phyloP scores from a whole-genome alignment of 441 rosid genomes.

The Erodium texanum region DNA sequence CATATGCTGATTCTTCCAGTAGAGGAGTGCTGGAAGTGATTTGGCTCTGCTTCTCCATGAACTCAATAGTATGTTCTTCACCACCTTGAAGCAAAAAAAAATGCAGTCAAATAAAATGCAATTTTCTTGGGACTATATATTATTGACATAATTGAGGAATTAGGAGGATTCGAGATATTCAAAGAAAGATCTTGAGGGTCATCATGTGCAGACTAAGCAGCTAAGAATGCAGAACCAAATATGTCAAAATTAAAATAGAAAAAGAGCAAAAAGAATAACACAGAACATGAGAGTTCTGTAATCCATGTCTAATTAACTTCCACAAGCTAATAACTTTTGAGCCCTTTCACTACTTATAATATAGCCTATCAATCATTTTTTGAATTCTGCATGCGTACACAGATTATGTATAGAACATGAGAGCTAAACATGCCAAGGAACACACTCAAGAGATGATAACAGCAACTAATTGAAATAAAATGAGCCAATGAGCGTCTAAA shows the following conservation, averaged over 20 bases:
- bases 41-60: constrained; percentile 71
- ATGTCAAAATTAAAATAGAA: too few relatives aligned
- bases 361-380: not conserved
- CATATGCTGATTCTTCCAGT: constrained; percentile 57
- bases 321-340: too few relatives aligned
- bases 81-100: constrained; percentile 50
- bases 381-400: not conserved
- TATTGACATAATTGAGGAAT: not conserved
- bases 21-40: constrained; percentile 65
- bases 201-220: too few relatives aligned
- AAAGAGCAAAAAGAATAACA: too few relatives aligned
- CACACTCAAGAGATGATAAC: not conserved
- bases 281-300: too few relatives aligned
- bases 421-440: not conserved
- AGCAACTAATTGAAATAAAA: not conserved
- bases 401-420: not conserved
- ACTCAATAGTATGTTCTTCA: constrained; percentile 77
- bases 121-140: not conserved
- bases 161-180: not conserved
- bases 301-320: too few relatives aligned
- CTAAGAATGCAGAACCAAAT: too few relatives aligned
- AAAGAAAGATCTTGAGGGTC: too few relatives aligned
- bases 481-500: not conserved
- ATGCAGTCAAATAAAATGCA: not conserved
- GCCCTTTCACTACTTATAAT: not conserved